A percentile compares a stretch with the other conserved stretches of the same genome.
Conservation (phyloP, 306 rosid species). For the Acacia acuminata region DNA sequence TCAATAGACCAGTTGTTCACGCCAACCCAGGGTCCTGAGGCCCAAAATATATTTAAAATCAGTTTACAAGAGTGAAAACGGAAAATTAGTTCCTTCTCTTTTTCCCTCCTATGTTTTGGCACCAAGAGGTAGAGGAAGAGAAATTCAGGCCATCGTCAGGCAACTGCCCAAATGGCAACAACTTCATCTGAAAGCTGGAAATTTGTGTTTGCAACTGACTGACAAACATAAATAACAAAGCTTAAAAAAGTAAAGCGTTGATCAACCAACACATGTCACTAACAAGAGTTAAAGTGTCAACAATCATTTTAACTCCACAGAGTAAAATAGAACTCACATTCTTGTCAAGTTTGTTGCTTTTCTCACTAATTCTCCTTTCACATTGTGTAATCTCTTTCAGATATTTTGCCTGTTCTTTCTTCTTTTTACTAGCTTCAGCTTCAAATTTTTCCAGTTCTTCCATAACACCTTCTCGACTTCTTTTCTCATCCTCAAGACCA, state of each 20-base stretch:
- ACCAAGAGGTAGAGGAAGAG: neutral
- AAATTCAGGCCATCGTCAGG: neutral
- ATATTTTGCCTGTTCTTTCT: conserved; percentile 82
- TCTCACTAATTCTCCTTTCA: conserved; percentile 81
- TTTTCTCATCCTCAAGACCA: conserved; percentile 77
- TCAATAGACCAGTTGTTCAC: neutral
- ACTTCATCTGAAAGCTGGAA: conserved; percentile 15
- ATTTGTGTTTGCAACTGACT: conserved; percentile 4
- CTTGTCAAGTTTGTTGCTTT: conserved; percentile 80
- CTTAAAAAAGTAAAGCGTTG: conserved; percentile 3
- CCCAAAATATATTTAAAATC: neutral
- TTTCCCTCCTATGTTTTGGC: neutral
- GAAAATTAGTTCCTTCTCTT: neutral
- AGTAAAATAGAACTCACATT: conserved; percentile 61
- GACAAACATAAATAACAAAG: conserved; percentile 24
- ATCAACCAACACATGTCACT: conserved; percentile 21
- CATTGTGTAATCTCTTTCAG: conserved; percentile 69
- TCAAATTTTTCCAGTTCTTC: conserved; percentile 71
- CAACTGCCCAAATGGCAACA: conserved; percentile 18
- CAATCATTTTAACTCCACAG: conserved; percentile 8
- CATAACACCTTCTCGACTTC: conserved; percentile 67
- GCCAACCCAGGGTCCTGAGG: neutral
- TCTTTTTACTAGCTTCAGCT: conserved; percentile 74
- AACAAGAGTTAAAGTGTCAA: neutral
- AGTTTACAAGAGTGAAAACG: neutral